These are phyloP conservation scores for Chytridium lagenaria DNA, from an alignment of 371 early-diverging fungal species.

Conservation along the genomic window DNA sequence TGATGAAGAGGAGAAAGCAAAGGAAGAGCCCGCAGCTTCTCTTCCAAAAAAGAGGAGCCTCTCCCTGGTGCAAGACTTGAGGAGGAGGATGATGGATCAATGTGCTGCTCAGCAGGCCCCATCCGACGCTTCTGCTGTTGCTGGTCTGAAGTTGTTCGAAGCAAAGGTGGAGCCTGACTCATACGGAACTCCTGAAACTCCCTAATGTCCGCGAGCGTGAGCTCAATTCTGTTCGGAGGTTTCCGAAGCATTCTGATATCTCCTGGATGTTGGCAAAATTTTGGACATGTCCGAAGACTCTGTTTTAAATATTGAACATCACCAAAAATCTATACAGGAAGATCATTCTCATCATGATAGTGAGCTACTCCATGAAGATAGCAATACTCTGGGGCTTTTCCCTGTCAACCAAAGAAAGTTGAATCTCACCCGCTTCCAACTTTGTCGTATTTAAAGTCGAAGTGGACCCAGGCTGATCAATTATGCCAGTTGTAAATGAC, in stretches of 20 bases:
- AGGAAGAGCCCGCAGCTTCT: not conserved
- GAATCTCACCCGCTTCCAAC: not conserved
- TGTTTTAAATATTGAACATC: too few species aligned
- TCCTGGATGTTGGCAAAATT: too few species aligned
- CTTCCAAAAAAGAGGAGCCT: not conserved
- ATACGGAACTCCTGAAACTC: conserved; percentile 3
- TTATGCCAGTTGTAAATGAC: too few species aligned
- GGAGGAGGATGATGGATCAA: too few species aligned
- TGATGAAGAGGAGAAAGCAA: not conserved
- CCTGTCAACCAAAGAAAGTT: too few species aligned
- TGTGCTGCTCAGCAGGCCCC: not conserved
- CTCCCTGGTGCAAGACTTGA: too few species aligned
- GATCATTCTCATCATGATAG: conserved; percentile 9
- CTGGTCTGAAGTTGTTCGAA: not conserved
- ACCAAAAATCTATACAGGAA: too few species aligned
- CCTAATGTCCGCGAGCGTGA: conserved; percentile 8
- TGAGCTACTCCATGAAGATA: conserved; percentile 14
- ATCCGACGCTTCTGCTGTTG: not conserved
- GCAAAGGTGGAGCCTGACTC: not conserved
- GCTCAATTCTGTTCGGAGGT: not conserved
- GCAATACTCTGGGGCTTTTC: conserved; percentile 5
- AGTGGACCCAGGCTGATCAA: too few species aligned
- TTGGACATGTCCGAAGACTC: not conserved
- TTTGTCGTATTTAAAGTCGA: too few species aligned
- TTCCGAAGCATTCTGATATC: conserved; percentile 7